These are phyloP conservation scores for Solanum hybrid DNA, from an alignment of 305 asterid genomes.

Conservation along the genomic window DNA sequence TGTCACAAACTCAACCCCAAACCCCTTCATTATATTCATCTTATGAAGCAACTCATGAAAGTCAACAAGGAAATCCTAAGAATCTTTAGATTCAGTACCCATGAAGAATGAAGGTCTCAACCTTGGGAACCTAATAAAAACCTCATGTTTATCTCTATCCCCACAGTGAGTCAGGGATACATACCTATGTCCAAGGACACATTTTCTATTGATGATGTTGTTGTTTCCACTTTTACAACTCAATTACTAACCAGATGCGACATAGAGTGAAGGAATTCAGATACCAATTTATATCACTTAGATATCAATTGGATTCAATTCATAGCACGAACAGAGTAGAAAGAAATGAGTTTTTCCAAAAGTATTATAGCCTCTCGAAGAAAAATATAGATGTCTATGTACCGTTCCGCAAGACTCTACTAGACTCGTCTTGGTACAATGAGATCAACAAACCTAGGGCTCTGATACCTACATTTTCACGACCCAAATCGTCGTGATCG, in stretches of 20 bases:
- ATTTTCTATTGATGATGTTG: background rate
- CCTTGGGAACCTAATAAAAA: background rate
- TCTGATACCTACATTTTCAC: too few species aligned
- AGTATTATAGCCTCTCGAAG: background rate
- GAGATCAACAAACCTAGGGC: too few species aligned
- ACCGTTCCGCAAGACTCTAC: too few species aligned
- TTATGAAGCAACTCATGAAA: background rate
- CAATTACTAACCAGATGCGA: background rate
- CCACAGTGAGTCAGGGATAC: background rate
- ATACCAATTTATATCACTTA: background rate
- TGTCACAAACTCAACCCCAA: background rate
- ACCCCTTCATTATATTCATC: background rate
- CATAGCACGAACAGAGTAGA: background rate
- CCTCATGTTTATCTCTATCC: background rate
- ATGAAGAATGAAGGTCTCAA: background rate
- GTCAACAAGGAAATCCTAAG: background rate
- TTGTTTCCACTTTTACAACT: background rate
- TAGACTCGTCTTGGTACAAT: too few species aligned
- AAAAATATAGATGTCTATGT: too few species aligned
- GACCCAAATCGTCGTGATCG: too few species aligned
- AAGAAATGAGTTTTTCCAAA: too few species aligned
- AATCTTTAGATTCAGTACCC: background rate
- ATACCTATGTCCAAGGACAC: background rate
- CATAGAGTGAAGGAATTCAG: background rate
- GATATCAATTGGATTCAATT: background rate